Evolutionary conservation across 805 yeast genomes (phyloP).

Genomic region (Candida takata): DNA sequence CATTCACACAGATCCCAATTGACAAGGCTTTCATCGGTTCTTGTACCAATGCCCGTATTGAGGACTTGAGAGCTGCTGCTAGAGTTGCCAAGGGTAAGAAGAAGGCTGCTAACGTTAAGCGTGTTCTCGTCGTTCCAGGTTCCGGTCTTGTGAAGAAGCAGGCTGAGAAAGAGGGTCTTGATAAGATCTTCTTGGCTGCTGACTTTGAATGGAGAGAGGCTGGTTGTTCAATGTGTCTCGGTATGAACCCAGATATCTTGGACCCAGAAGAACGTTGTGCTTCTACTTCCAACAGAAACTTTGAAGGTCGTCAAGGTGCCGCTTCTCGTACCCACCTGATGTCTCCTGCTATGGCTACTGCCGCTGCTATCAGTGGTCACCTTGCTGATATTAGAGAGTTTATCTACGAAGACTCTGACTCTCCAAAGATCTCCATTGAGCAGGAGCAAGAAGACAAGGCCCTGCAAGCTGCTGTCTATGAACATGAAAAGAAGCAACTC

Average conservation of each 20-base stretch:
- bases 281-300: conserved; percentile 96
- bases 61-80: conserved; percentile 95
- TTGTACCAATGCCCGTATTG: conserved; percentile 96
- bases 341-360: conserved; percentile 99
- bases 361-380: conserved; percentile 90
- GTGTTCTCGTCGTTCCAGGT: conserved; percentile 93
- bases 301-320: conserved; percentile 99
- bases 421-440: conserved; percentile 45
- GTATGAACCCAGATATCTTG: conserved; percentile 98
- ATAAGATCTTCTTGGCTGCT: conserved; percentile 83
- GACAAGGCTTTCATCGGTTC: conserved; percentile 98
- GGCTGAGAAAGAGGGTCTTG: conserved; percentile 93
- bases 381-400: conserved; percentile 86
- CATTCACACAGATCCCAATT: conserved; percentile 62
- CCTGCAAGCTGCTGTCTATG: conserved; percentile 63
- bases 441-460: conserved; percentile 47
- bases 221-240: conserved; percentile 98
- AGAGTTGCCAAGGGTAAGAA: conserved; percentile 84
- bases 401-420: conserved; percentile 52
- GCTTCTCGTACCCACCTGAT: conserved; percentile 90
- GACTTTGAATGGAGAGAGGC: conserved; percentile 99
- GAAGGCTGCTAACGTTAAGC: conserved; percentile 72
- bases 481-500: conserved; percentile 59
- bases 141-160: conserved; percentile 90
- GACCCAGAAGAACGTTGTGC: conserved; percentile 97